Evolutionary conservation across 2,329 filamentous ascomycete species (phyloP).

Genomic region (Sporothrix variecibatus): DNA sequence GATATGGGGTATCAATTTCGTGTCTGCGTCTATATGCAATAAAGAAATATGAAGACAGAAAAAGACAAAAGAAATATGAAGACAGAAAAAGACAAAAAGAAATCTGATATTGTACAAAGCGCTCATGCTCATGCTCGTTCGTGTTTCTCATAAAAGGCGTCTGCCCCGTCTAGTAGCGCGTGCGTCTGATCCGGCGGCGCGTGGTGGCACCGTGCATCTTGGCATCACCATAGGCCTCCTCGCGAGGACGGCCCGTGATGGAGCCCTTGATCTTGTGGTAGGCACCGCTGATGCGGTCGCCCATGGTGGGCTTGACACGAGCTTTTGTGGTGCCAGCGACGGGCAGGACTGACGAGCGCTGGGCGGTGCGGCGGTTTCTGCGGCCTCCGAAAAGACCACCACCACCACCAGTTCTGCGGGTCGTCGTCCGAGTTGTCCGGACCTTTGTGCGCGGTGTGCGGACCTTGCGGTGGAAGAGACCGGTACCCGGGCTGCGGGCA

Average conservation of each 20-base stretch:
- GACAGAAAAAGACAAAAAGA: neutral
- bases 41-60: neutral
- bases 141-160: neutral
- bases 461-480: neutral
- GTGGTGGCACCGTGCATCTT: conserved; percentile 13
- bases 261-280: conserved; percentile 72
- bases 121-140: neutral
- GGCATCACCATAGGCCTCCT: conserved; percentile 52
- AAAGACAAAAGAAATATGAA: conserved; percentile 24
- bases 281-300: conserved; percentile 77
- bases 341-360: neutral
- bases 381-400: conserved; percentile 21
- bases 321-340: conserved; percentile 44
- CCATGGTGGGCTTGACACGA: conserved; percentile 66
- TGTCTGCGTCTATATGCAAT: neutral
- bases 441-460: neutral
- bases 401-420: conserved; percentile 16
- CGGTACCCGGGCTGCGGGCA: conserved; percentile 2
- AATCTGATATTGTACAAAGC: neutral
- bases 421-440: conserved; percentile 22
- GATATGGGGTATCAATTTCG: conserved; percentile 15
- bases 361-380: neutral
- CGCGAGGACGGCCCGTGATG: conserved; percentile 66
- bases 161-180: neutral
- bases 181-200: neutral